Evolutionary conservation across 78 protist genomes (phyloP).

Genomic region (Dictyostelium intermedium): DNA sequence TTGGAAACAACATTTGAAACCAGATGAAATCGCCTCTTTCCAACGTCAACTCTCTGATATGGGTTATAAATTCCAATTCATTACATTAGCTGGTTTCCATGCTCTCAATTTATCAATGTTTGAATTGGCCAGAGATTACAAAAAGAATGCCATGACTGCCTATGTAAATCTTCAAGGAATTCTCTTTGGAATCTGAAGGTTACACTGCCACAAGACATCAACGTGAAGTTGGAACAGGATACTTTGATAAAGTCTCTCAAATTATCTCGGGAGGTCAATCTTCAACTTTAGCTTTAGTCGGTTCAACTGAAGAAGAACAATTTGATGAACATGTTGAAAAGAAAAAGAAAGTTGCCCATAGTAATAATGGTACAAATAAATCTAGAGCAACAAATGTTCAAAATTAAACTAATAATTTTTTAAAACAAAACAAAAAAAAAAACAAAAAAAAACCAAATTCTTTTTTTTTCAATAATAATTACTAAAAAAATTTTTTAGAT

Average conservation of each 20-base stretch:
- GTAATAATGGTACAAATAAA: neutral
- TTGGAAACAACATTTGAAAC: conserved; percentile 94
- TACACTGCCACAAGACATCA: conserved; percentile 77
- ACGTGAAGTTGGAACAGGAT: conserved; percentile 76
- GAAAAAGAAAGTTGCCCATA: conserved; percentile 13
- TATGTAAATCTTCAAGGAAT: conserved; percentile 70
- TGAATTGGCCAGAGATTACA: conserved; percentile 42
- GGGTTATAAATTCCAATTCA: conserved; percentile 96
- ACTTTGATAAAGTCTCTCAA: conserved; percentile 60
- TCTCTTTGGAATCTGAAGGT: conserved; percentile 25
- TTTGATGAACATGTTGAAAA: conserved; percentile 44
- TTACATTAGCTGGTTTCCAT: conserved; percentile 97
- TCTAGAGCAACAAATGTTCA: neutral
- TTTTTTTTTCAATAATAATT: neutral
- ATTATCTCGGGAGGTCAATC: conserved; percentile 79
- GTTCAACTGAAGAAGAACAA: conserved; percentile 79
- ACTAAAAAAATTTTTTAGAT: neutral
- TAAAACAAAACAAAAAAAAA: neutral
- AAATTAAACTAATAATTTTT: neutral
- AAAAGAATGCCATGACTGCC: conserved; percentile 51
- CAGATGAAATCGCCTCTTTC: conserved; percentile 89
- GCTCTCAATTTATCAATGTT: conserved; percentile 80
- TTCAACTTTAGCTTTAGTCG: conserved; percentile 67
- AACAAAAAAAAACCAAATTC: neutral
- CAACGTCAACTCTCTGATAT: conserved; percentile 77